phyloP scores from a whole-genome alignment of 331 rosid genomes.

The Arachis monticola region DNA sequence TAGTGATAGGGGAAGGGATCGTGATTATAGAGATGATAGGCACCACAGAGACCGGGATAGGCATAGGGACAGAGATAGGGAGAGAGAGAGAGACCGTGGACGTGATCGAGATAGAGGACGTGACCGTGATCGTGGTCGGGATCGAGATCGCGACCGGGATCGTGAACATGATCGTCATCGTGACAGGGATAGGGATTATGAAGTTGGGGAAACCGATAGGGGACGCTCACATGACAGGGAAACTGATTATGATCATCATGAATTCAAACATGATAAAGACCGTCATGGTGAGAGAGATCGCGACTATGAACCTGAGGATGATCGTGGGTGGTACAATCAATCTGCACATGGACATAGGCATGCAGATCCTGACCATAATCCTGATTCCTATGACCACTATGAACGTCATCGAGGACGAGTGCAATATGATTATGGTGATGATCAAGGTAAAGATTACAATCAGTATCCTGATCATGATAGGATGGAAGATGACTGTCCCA shows the following conservation, averaged over 20 bases:
- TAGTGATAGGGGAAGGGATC: slow-evolving; percentile 68
- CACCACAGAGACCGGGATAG: slow-evolving; percentile 84
- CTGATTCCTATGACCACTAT: slow-evolving; percentile 50
- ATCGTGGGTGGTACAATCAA: slow-evolving; percentile 60
- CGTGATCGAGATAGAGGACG: slow-evolving; percentile 67
- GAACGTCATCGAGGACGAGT: slow-evolving; percentile 56
- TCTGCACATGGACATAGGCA: slow-evolving; percentile 59
- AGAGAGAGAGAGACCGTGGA: slow-evolving; percentile 58
- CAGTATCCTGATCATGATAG: slow-evolving; percentile 55
- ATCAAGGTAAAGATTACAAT: slow-evolving; percentile 52
- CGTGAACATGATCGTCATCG: slow-evolving; percentile 51
- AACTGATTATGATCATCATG: slow-evolving; percentile 58
- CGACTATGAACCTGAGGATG: slow-evolving; percentile 21
- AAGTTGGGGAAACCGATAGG: slow-evolving; percentile 54
- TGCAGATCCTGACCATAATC: slow-evolving; percentile 57
- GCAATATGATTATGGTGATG: slow-evolving; percentile 56
- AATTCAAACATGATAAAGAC: slow-evolving; percentile 65
- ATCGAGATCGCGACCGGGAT: slow-evolving; percentile 34
- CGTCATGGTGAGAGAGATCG: slow-evolving; percentile 56
- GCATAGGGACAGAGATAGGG: slow-evolving; percentile 36
- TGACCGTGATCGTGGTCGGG: slow-evolving; percentile 49
- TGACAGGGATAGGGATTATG: slow-evolving; percentile 43
- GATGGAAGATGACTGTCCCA: slow-evolving; percentile 58
- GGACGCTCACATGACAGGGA: slow-evolving; percentile 67
- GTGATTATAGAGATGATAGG: slow-evolving; percentile 71